Evolutionary conservation across 148 eudicot genomes (phyloP).

Genomic region (Suaeda aralocaspica): DNA sequence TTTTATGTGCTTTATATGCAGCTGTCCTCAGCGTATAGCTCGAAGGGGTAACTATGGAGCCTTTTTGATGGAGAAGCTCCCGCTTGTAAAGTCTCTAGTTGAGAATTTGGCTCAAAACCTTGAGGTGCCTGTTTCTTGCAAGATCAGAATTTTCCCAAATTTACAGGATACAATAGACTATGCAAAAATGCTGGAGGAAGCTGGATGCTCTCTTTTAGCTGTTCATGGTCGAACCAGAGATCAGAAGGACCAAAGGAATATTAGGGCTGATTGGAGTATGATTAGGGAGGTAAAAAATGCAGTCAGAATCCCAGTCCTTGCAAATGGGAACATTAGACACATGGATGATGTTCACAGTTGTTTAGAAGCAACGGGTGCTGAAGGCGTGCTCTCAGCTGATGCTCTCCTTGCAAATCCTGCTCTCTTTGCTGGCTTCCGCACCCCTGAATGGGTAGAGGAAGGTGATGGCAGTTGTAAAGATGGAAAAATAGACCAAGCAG

Average conservation of each 20-base stretch:
- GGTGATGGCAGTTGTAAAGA: conserved; percentile 31
- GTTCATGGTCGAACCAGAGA: conserved; percentile 97
- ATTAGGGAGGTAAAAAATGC: conserved; percentile 69
- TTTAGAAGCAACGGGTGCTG: conserved; percentile 68
- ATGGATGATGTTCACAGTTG: conserved; percentile 71
- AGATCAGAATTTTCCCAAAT: conserved; percentile 82
- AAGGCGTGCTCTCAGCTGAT: conserved; percentile 95
- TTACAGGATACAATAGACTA: conserved; percentile 68
- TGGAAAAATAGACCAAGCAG: conserved; percentile 63
- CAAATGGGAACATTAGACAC: conserved; percentile 86
- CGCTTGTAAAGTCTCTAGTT: conserved; percentile 75
- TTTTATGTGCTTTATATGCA: conserved; percentile 31
- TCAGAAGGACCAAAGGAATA: conserved; percentile 81
- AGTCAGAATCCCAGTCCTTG: conserved; percentile 79
- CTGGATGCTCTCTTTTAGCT: conserved; percentile 91
- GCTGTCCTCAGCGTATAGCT: conserved; percentile 98
- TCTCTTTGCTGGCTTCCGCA: conserved; percentile 80
- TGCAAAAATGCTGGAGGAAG: conserved; percentile 92
- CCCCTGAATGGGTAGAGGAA: conserved; percentile 69
- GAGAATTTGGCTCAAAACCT: conserved; percentile 74
- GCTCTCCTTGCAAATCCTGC: conserved; percentile 96
- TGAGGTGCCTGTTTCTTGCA: conserved; percentile 86
- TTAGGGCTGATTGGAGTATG: conserved; percentile 71
- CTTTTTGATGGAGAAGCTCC: conserved; percentile 88
- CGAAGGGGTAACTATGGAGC: conserved; percentile 94